Base-by-base conservation (phyloP, 495 filamentous ascomycete species). In the Neurospora sp. region DNA sequence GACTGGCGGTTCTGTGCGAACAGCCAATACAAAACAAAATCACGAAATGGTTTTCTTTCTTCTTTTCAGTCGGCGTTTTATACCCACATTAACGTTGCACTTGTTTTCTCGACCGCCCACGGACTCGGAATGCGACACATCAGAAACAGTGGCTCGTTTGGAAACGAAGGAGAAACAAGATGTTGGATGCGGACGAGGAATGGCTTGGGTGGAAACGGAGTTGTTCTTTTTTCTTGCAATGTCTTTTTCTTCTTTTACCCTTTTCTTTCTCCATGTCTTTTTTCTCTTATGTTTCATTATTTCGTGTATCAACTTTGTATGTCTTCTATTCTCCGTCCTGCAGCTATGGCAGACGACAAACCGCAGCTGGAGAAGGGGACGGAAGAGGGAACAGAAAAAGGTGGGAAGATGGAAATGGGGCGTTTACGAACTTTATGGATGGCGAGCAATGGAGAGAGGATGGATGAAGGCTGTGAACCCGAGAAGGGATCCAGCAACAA, bases 171-270 rank as follows among this genome's bases (percentile, higher is more conserved):
- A 18, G 53, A 66, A 61, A 66, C 53, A 4, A 27, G 53, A 35
- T 66, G 53, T 66, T 66, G 53, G 53, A 66, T 37, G 53, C 14
- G 27, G 53, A 66, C 12, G 53, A 27, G 27, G 53, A 35, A 66
- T 18, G 53, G 53, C 1, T 31, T 11, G 22, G 27, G 53, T 35
- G 27, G 6, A 27, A 66, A 66, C 1, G 53, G 53, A 35, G 53
- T 35, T 66, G 35, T 37, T 18, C 3, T 35, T 66, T 41, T 20
- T 42, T 70, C 18, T 12, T 70, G 70, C 37, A 16, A 61, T 75
- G 61, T 70, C 70, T 79, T 79, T 77, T 75, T 53, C 78, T 76
- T 76, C 78, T 76, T 76, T 69, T 75, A 27, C 20, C 75, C 79
- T 79, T 76, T 73, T 81, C 76, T 78, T 75, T 78, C 44, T 70